Conservation (phyloP, 441 rosid genomes). For the Gossypium lobatum region DNA sequence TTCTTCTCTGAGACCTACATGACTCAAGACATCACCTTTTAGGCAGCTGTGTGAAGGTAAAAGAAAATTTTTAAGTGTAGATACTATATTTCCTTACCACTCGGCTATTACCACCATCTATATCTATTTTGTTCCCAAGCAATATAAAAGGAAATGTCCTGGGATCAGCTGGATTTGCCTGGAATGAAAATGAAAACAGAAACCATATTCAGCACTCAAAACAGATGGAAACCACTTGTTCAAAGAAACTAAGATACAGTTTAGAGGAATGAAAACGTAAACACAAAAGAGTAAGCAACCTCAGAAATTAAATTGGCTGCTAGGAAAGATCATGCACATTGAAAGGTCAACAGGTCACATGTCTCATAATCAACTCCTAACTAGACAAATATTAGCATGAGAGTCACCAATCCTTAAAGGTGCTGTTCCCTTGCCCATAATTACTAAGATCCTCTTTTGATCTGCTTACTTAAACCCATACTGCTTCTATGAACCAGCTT, state of each 20-base stretch:
- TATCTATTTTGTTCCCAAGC: slow-evolving; percentile 94
- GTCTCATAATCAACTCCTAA: neutral
- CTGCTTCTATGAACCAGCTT: neutral
- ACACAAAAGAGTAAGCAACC: neutral
- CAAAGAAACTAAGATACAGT: neutral
- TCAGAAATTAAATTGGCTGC: neutral
- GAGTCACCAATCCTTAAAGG: neutral
- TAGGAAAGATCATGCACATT: slow-evolving; percentile 3
- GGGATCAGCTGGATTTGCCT: slow-evolving; percentile 91
- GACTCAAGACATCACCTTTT: slow-evolving; percentile 12
- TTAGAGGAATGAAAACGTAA: neutral
- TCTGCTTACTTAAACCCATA: slow-evolving; percentile 5
- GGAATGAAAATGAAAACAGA: slow-evolving; percentile 5
- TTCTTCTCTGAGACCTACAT: slow-evolving; percentile 91
- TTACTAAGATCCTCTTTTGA: neutral
- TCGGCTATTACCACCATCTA: slow-evolving; percentile 98
- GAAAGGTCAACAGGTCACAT: neutral
- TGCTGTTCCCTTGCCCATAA: neutral
- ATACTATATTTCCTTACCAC: slow-evolving; percentile 52
- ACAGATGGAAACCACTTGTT: neutral
- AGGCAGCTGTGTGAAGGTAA: slow-evolving; percentile 8
- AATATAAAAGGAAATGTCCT: slow-evolving; percentile 70
- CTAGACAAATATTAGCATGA: neutral
- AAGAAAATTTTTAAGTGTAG: neutral
- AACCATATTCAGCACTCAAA: slow-evolving; percentile 15